These are phyloP conservation scores for Trichoderma parareesei DNA, from an alignment of 495 filamentous ascomycete species.

Conservation along the genomic window DNA sequence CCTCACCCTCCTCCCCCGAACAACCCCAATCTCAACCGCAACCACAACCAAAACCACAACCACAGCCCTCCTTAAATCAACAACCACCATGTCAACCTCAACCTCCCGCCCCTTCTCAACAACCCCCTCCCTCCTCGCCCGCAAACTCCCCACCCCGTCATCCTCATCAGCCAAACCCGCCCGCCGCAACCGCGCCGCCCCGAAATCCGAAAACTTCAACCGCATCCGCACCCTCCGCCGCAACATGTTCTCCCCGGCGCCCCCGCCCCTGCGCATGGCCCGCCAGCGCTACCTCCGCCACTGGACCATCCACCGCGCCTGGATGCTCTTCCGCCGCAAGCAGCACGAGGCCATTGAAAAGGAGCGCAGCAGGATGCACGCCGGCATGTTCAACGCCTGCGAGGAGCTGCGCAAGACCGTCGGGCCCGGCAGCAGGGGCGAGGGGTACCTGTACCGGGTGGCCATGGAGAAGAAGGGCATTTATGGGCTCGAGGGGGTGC, in stretches of 20 bases:
- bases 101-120: constrained; percentile 4
- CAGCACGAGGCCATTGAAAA: constrained; percentile 50
- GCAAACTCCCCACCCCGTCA: background rate
- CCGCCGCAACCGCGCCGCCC: background rate
- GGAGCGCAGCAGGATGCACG: constrained; percentile 63
- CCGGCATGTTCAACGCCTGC: constrained; percentile 69
- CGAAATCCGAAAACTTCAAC: constrained; percentile 2
- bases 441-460: constrained; percentile 71
- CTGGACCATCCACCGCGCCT: constrained; percentile 98
- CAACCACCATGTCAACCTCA: background rate
- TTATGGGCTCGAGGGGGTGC: constrained; percentile 54
- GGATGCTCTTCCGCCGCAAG: constrained; percentile 62
- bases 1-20: constrained; percentile 3
- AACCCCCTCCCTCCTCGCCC: background rate
- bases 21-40: background rate
- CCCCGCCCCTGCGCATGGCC: constrained; percentile 75
- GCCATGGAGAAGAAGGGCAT: constrained; percentile 80
- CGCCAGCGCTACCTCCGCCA: constrained; percentile 85
- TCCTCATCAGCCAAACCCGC: background rate
- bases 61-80: background rate
- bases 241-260: constrained; percentile 21
- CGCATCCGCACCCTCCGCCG: constrained; percentile 4
- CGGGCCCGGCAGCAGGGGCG: constrained; percentile 49
- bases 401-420: constrained; percentile 68
- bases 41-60: background rate